These are phyloP conservation scores for Tricholoma sp. DNA, from an alignment of 768 basidiomycete species.

Conservation along the genomic window DNA sequence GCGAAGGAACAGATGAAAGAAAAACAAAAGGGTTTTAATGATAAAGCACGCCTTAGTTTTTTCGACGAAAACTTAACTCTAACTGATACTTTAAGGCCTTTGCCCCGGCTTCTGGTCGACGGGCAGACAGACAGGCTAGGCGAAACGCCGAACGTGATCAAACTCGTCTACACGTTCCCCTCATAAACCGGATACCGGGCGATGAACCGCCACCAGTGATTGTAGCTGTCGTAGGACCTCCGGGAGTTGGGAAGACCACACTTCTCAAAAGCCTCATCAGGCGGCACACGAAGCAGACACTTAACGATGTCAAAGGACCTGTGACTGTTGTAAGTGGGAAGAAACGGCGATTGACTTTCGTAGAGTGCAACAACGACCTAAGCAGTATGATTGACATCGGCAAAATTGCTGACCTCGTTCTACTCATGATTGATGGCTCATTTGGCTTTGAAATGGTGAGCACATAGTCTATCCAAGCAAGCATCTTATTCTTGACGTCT, in stretches of 20 bases:
- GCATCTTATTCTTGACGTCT: neutral
- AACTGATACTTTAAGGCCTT: conserved; percentile 59
- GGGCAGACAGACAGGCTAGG: conserved; percentile 84
- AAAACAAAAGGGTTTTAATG: conserved; percentile 78
- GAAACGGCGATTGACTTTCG: conserved; percentile 87
- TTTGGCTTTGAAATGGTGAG: conserved; percentile 98
- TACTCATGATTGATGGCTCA: conserved; percentile 96
- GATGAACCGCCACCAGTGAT: conserved; percentile 90
- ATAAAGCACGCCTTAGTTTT: conserved; percentile 56
- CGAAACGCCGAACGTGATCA: conserved; percentile 93
- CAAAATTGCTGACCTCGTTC: conserved; percentile 92
- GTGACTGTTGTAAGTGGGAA: conserved; percentile 95
- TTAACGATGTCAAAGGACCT: conserved; percentile 87
- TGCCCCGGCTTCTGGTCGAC: conserved; percentile 84
- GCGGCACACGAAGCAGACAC: conserved; percentile 89
- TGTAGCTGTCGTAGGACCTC: conserved; percentile 92
- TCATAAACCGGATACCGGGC: conserved; percentile 92
- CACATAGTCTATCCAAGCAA: neutral
- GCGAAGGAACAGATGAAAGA: conserved; percentile 64
- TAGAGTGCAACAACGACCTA: conserved; percentile 97
- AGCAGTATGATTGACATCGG: conserved; percentile 98
- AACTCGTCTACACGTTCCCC: conserved; percentile 90
- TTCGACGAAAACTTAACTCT: neutral
- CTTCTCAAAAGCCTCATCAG: conserved; percentile 87
- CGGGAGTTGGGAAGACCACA: conserved; percentile 96